Conservation (phyloP, 352 stramenopile genomes). For the Globisporangium rhizosaccharum region DNA sequence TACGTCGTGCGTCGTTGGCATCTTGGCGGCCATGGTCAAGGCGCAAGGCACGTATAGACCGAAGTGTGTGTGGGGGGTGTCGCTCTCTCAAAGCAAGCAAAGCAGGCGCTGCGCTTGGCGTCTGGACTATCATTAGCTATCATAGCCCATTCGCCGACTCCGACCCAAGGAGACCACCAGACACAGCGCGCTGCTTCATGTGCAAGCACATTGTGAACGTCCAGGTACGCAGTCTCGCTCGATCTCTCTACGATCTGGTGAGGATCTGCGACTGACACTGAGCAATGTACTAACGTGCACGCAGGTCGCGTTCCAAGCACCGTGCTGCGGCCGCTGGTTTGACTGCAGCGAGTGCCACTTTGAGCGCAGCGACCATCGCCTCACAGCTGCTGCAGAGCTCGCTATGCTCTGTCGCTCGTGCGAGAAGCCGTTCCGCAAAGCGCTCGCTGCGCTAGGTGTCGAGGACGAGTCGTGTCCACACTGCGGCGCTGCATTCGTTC, state of each 20-base stretch:
- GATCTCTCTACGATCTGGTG: too few relatives aligned
- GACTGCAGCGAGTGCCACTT: conserved; percentile 77
- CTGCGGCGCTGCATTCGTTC: conserved; percentile 41
- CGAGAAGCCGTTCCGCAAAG: conserved; percentile 57
- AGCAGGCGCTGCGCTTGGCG: too few relatives aligned
- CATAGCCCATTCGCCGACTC: not conserved
- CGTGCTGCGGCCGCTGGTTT: conserved; percentile 75
- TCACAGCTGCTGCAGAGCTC: conserved; percentile 37
- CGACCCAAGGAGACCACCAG: not conserved
- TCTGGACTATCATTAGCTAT: too few relatives aligned
- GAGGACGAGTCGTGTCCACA: conserved; percentile 64
- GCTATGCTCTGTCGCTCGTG: conserved; percentile 68
- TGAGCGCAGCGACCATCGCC: conserved; percentile 51
- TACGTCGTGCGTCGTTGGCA: too few relatives aligned
- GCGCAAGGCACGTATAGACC: too few relatives aligned
- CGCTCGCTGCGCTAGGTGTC: conserved; percentile 38
- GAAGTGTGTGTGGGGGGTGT: too few relatives aligned
- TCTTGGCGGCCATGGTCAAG: not conserved
- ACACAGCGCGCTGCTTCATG: conserved; percentile 20
- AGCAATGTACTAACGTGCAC: not conserved
- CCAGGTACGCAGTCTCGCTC: conserved; percentile 16
- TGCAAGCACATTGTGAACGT: conserved; percentile 38
- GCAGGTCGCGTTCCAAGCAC: conserved; percentile 58
- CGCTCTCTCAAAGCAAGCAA: too few relatives aligned
- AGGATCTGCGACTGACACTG: not conserved